Conservation (phyloP, 1,284 basidiomycete genomes). For the Wallemia hederae region DNA sequence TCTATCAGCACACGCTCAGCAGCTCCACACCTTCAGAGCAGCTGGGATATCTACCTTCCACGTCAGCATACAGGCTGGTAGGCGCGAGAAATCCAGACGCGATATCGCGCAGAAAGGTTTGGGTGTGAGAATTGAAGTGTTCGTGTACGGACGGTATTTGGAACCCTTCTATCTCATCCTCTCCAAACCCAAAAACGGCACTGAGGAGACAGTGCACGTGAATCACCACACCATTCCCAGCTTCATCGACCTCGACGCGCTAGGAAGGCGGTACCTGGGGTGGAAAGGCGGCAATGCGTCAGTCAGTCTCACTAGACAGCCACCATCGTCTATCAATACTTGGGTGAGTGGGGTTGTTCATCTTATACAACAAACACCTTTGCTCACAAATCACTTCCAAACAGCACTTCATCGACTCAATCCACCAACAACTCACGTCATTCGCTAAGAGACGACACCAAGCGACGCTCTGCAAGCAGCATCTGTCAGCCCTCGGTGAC, state of each 20-base stretch:
- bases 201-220: neutral
- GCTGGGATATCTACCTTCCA: neutral
- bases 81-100: neutral
- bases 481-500: no score
- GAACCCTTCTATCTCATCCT: neutral
- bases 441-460: no score
- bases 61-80: neutral
- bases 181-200: neutral
- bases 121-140: neutral
- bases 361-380: no score
- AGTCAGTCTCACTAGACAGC: no score
- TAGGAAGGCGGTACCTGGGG: neutral
- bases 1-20: neutral
- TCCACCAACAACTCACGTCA: no score
- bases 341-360: no score
- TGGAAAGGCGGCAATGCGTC: neutral
- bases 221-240: neutral
- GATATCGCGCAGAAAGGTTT: neutral
- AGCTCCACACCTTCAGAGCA: neutral
- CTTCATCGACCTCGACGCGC: neutral
- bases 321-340: neutral
- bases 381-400: no score
- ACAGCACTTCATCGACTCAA: no score
- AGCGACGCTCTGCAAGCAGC: no score
- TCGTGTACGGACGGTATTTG: neutral